Conservation (phyloP, 1,139 yeast species). For the Magnusiomyces fungicola region DNA sequence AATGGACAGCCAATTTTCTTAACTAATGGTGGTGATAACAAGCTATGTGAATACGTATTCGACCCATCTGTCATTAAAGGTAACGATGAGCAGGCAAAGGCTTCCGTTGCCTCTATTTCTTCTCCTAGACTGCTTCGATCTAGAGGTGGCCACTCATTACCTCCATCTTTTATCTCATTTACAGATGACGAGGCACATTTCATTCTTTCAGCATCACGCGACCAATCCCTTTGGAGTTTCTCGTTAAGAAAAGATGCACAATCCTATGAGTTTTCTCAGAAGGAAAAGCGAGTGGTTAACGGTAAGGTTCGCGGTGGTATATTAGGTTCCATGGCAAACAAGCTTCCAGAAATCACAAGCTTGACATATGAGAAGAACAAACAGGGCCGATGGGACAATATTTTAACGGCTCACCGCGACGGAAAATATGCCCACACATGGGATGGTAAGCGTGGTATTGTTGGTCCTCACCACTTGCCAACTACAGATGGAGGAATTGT, state of each 20-base stretch:
- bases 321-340: slow-evolving; percentile 43
- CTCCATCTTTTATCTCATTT: slow-evolving; percentile 72
- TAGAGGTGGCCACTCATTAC: slow-evolving; percentile 94
- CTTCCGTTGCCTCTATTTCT: slow-evolving; percentile 53
- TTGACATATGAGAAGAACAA: slow-evolving; percentile 72
- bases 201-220: slow-evolving; percentile 80
- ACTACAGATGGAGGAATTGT: slow-evolving; percentile 79
- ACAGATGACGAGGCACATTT: slow-evolving; percentile 80
- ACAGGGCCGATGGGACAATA: slow-evolving; percentile 91
- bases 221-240: slow-evolving; percentile 81
- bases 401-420: slow-evolving; percentile 85
- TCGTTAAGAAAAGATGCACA: slow-evolving; percentile 95
- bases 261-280: slow-evolving; percentile 87
- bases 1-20: slow-evolving; percentile 90
- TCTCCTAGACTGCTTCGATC: slow-evolving; percentile 92
- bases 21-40: slow-evolving; percentile 91
- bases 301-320: slow-evolving; percentile 36
- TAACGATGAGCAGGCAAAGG: slow-evolving; percentile 11
- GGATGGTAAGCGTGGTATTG: slow-evolving; percentile 75
- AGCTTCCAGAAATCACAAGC: slow-evolving; percentile 68
- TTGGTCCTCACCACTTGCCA: slow-evolving; percentile 62
- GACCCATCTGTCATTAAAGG: slow-evolving; percentile 67
- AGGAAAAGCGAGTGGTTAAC: slow-evolving; percentile 37
- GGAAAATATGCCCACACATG: slow-evolving; percentile 85
- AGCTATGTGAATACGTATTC: slow-evolving; percentile 82